Conservation (phyloP, 441 rosid genomes). For the Arabidopsis lyrata region DNA sequence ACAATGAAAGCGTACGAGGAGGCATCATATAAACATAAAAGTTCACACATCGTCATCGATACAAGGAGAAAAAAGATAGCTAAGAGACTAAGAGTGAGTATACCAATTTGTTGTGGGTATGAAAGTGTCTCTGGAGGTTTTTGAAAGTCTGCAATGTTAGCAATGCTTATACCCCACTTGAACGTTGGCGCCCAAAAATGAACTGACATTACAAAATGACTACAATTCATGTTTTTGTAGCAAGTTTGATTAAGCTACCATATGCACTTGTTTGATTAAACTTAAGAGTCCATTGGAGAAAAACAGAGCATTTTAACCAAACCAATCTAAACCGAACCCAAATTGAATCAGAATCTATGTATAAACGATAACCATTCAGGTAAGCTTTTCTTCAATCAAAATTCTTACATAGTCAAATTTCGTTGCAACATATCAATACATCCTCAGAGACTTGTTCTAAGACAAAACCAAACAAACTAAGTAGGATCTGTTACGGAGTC, state of each 20-base stretch:
- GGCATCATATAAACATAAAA: not conserved
- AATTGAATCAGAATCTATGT: not conserved
- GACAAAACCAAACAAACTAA: too few species aligned
- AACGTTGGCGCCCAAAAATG: conserved; percentile 98
- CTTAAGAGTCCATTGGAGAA: not conserved
- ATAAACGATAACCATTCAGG: not conserved
- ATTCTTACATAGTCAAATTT: conserved; percentile 1
- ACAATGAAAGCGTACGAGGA: not conserved
- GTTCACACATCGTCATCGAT: too few species aligned
- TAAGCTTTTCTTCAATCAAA: not conserved
- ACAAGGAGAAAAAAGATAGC: too few species aligned
- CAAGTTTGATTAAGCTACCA: conserved; percentile 8
- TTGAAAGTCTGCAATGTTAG: conserved; percentile 83
- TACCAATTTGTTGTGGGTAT: conserved; percentile 93
- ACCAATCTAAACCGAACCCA: not conserved
- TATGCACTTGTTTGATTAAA: not conserved
- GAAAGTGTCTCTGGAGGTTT: conserved; percentile 91
- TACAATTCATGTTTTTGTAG: not conserved
- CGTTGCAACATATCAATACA: not conserved
- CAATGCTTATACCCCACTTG: conserved; percentile 96
- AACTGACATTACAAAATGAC: conserved; percentile 50
- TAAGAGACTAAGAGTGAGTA: not conserved
- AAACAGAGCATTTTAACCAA: not conserved
- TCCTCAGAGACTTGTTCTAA: too few species aligned
- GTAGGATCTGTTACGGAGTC: too few species aligned